Base-by-base conservation (phyloP, 2,329 filamentous ascomycete species). In the Aspergillus calidoustus region DNA sequence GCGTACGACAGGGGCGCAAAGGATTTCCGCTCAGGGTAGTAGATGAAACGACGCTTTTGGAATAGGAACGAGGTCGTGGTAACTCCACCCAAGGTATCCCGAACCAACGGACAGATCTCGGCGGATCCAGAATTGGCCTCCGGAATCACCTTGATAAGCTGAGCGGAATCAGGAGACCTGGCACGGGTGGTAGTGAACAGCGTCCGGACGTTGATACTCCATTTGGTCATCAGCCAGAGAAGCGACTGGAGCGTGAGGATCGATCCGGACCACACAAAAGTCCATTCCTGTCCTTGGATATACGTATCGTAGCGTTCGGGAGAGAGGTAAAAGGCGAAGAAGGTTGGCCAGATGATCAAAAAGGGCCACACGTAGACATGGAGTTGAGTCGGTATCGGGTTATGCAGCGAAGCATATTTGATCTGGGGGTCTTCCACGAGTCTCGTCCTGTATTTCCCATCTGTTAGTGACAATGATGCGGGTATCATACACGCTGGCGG, bases 1-100 rank as follows among this genome's bases (percentile, higher is more conserved):
- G 87, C 86, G 79, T 96, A 99, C 61, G 84, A 83, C 61, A 98
- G 83, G 28, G 94, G 92, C 54, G 89, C 85, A 76, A 99, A 99
- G n/a, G 84, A 85, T 64, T 89, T 86, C 66, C 83, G 86, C 47
- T 88, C 85, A 54, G 87, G 78, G 67, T 92, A 83, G 82, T 93
- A 97, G 66, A 97, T 86, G 76, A 99, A 99, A 43, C 94, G 91
- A 70, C 95, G 91, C 83, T 99, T 99, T 82, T 99, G 95, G 82
- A 99, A 99, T 60, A 97, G 83, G 80, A 99, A 99, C 9, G 93
- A 97, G 13, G 89, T 79, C 68, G 89, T 93, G 60, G 86, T 83
- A 81, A 91, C 91, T 69, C 88, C 91, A 65, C 87, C 91, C 64
- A 86, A 83, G 76, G 87, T 90, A 70, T 97, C 93, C 73, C 88